Conservation (phyloP, 2,329 filamentous ascomycete species). For the Botrytis hyacinthi region DNA sequence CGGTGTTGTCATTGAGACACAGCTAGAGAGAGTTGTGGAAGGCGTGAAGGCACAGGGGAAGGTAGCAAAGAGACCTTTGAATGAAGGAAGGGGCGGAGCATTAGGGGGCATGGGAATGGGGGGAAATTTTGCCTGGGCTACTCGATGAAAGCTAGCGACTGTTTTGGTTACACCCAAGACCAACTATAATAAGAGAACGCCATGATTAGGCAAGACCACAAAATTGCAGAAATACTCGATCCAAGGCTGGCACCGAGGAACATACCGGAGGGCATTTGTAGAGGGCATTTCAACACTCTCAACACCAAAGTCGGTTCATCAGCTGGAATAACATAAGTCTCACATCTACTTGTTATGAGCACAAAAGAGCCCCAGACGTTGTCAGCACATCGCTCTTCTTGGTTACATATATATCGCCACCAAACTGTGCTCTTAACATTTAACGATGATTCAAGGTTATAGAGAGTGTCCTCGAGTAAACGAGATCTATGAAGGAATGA, state of each 20-base stretch:
- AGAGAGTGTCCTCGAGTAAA: background rate
- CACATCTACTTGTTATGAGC: background rate
- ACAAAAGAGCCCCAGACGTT: background rate
- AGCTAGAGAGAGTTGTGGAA: slow-evolving; percentile 80
- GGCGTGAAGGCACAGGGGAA: slow-evolving; percentile 76
- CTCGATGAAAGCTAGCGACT: slow-evolving; percentile 29
- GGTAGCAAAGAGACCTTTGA: slow-evolving; percentile 76
- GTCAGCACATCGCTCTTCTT: background rate
- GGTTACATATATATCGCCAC: background rate
- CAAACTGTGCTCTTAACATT: background rate
- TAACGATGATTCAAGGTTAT: background rate
- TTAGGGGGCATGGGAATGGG: slow-evolving; percentile 42
- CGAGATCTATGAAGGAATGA: background rate
- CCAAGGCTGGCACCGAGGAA: background rate
- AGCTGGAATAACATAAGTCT: background rate
- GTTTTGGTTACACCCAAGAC: background rate
- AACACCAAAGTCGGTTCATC: background rate
- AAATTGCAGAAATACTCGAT: background rate
- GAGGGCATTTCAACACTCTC: background rate
- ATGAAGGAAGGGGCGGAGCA: slow-evolving; percentile 57
- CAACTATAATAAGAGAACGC: background rate
- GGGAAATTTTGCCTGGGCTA: slow-evolving; percentile 39
- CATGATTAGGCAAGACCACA: background rate
- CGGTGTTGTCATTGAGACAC: slow-evolving; percentile 91
- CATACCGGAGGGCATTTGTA: background rate